Conservation (phyloP, 371 early-diverging fungal genomes). For the Nematocida sp. region DNA sequence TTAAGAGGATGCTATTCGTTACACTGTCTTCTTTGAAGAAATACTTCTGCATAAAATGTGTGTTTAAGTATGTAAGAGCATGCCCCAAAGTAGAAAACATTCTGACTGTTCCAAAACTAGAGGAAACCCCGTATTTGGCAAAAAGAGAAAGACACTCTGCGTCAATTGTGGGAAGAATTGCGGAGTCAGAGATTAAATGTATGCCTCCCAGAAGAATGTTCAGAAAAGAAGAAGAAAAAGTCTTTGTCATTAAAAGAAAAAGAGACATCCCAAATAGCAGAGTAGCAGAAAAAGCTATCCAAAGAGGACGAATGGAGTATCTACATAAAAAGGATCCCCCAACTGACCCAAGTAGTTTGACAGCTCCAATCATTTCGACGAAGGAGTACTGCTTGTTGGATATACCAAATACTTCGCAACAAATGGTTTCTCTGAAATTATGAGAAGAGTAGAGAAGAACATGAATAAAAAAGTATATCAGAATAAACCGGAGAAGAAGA, state of each 20-base stretch:
- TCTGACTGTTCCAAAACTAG: constrained; percentile 19
- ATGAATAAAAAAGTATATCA: constrained; percentile 48
- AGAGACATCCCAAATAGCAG: constrained; percentile 11
- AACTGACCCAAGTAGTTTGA: constrained; percentile 38
- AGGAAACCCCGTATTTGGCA: not conserved
- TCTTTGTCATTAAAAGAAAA: constrained; percentile 9
- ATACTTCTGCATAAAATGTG: constrained; percentile 4
- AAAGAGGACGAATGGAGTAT: constrained; percentile 32
- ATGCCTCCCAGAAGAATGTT: constrained; percentile 25
- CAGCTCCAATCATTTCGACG: constrained; percentile 38
- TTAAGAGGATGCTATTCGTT: constrained; percentile 11
- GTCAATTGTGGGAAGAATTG: constrained; percentile 53
- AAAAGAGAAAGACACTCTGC: constrained; percentile 39
- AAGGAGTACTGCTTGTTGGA: constrained; percentile 19
- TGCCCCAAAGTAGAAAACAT: constrained; percentile 47
- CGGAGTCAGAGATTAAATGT: constrained; percentile 31
- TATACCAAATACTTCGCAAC: constrained; percentile 22
- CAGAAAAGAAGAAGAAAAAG: not conserved
- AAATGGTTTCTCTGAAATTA: constrained; percentile 37
- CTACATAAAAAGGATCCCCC: constrained; percentile 6
- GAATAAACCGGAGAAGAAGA: not conserved
- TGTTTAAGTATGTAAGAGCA: constrained; percentile 35
- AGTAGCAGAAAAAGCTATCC: not conserved
- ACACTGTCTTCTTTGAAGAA: not conserved
- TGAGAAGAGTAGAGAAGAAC: constrained; percentile 49